Conservation (phyloP, 2,329 filamentous ascomycete species). For the Sphaerulina musiva region DNA sequence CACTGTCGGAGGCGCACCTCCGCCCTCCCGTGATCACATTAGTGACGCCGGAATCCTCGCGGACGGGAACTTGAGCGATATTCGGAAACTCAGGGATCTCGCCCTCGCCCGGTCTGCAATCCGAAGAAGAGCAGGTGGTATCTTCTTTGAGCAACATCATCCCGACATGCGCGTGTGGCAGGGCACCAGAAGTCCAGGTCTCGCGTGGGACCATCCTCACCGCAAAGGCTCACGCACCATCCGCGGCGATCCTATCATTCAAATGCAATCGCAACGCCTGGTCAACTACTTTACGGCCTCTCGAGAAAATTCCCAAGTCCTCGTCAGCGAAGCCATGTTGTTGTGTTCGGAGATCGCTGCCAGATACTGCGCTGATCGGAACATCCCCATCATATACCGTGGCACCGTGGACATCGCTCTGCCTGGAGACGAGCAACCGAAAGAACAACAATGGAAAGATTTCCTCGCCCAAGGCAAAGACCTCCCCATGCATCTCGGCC, state of each 20-base stretch:
- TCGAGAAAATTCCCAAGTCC: conserved; percentile 20
- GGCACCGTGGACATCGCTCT: conserved; percentile 31
- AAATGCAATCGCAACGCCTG: conserved; percentile 31
- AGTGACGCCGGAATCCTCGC: conserved; percentile 24
- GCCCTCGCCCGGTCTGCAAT: conserved; percentile 30
- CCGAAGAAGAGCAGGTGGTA: conserved; percentile 36
- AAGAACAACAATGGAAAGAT: conserved; percentile 33
- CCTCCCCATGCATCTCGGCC: conserved; percentile 35
- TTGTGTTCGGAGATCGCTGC: conserved; percentile 49
- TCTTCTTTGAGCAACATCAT: conserved; percentile 31
- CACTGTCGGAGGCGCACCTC: conserved; percentile 33
- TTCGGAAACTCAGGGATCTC: conserved; percentile 34
- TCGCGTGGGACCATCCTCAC: conserved; percentile 39
- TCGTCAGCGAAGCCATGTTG: conserved; percentile 49
- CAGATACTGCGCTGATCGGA: conserved; percentile 47
- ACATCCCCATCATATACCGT: conserved; percentile 47
- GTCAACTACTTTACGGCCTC: conserved; percentile 29
- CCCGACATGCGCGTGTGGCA: conserved; percentile 37
- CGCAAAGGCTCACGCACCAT: conserved; percentile 34
- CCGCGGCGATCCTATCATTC: conserved; percentile 42
- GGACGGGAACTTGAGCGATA: conserved; percentile 27
- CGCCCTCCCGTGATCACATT: conserved; percentile 10
- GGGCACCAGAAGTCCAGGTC: conserved; percentile 25
- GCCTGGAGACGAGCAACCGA: conserved; percentile 32
- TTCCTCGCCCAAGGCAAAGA: conserved; percentile 34